A percentile compares a stretch with the other conserved stretches of the same genome.
phyloP scores from a whole-genome alignment of 1,284 basidiomycete species.

The Rhodotorula sp. region DNA sequence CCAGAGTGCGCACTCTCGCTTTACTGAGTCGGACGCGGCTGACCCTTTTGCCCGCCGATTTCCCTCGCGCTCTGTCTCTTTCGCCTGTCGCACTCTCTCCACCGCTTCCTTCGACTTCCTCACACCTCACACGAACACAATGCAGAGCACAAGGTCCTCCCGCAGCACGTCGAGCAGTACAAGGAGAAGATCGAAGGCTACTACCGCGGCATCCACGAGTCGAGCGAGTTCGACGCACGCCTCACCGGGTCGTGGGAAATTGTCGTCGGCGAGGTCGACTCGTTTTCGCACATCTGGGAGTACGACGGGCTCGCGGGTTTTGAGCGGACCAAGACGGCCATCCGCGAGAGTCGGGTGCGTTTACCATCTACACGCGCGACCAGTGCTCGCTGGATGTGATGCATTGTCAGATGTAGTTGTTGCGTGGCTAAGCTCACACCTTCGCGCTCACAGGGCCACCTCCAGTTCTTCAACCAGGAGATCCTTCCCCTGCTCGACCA shows the following conservation, averaged over 20 bases:
- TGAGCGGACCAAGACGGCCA: conserved; percentile 59
- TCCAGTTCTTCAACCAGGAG: conserved; percentile 63
- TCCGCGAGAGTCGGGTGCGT: conserved; percentile 63
- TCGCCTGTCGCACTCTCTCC: neutral
- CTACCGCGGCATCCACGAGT: conserved; percentile 73
- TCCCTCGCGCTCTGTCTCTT: neutral
- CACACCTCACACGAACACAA: neutral
- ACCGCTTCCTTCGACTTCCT: neutral
- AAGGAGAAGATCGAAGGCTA: conserved; percentile 68
- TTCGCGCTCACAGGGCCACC: conserved; percentile 57
- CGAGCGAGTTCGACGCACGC: conserved; percentile 73
- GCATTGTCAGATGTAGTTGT: neutral
- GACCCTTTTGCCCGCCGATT: neutral
- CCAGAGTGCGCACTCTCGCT: conserved; percentile 61
- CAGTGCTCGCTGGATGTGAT: neutral
- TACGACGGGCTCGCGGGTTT: conserved; percentile 86
- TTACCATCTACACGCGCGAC: neutral
- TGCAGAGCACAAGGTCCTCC: conserved; percentile 77
- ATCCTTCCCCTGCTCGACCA: conserved; percentile 50
- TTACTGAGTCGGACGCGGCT: neutral
- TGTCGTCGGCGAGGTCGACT: conserved; percentile 80
- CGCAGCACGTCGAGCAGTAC: conserved; percentile 74
- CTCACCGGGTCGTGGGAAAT: conserved; percentile 90
- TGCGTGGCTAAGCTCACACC: neutral
- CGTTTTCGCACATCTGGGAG: conserved; percentile 79